Base-by-base conservation (phyloP, 1,284 basidiomycete genomes). In the Fomitopsis schrenkii region DNA sequence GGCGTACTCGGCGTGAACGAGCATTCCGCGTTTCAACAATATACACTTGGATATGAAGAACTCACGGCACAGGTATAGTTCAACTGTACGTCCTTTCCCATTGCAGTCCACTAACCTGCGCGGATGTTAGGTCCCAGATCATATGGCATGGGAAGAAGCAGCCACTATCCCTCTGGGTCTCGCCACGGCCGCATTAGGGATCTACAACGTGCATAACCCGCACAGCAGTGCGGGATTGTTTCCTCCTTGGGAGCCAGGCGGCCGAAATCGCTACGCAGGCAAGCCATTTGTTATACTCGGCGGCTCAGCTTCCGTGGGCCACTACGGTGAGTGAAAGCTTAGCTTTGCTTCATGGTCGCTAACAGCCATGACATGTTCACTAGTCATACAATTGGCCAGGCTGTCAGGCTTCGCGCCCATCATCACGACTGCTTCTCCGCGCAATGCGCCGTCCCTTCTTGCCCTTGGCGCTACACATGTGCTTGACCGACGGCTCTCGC, bases 381-480 rank as follows among this genome's bases (percentile, higher is more conserved):
- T 10, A 57, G 56, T 59, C 22, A 76, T 82, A 40, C 82, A 85
- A 68, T 67, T 82, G 22, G 79, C 79, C 14, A 77, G 74, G 59
- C 67, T 81, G 9, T 77, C 80, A 1, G 81, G 81, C 0, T 82
- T 83, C 70, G 77, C 75, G 4, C 77, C 77, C 5, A 80, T 83
- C 63, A 77, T 84, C 64, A 71, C 79, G 1, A 83, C 82, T 8
- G 74, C 80, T 9, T 84, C 82, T 7, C 63, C 71, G 8, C 76
- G 76, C 62, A 78, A 84, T 66, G 65, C 68, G 1, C 73, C 67
- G 0, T 71, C 67, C 59, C 73, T 83, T 57, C 78, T 79, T 62
- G 63, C 68, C 0, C 68, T 69, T 42, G 70, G 70, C 2, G 65
- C 71, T 63, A 66, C 63, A 12, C 67, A 70, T 45, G 63, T 70